These are phyloP conservation scores for Teratosphaeria viscida DNA, from an alignment of 2,329 filamentous ascomycete genomes.

Conservation along the genomic window DNA sequence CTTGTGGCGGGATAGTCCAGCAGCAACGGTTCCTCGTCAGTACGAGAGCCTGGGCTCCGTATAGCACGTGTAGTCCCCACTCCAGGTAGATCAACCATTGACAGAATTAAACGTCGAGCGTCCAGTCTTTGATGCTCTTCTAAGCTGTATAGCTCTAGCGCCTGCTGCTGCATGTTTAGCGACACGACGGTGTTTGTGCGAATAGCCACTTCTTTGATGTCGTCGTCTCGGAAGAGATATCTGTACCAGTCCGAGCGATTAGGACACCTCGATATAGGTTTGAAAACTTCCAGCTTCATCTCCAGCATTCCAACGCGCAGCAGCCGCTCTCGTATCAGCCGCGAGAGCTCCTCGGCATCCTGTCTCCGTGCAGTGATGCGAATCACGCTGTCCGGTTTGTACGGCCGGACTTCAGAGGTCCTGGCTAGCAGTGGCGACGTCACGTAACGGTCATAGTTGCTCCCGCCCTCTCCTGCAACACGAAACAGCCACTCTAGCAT, in stretches of 20 bases:
- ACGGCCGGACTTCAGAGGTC: constrained; percentile 10
- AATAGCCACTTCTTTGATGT: constrained; percentile 10
- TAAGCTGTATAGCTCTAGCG: constrained; percentile 9
- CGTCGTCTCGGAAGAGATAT: constrained; percentile 9
- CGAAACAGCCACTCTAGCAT: constrained; percentile 20
- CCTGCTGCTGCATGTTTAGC: not conserved
- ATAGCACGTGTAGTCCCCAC: not conserved
- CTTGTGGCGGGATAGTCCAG: not conserved
- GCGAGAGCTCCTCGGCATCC: constrained; percentile 20
- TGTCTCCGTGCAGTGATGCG: constrained; percentile 21
- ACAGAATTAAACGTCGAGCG: constrained; percentile 10
- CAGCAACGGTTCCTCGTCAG: not conserved
- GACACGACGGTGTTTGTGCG: constrained; percentile 11
- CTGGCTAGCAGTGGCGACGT: constrained; percentile 12
- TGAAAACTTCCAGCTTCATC: constrained; percentile 9
- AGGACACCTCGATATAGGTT: not conserved
- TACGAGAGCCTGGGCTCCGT: not conserved
- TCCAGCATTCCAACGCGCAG: constrained; percentile 5
- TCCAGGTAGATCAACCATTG: constrained; percentile 7
- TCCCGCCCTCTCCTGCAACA: constrained; percentile 3
- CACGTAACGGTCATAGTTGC: constrained; percentile 12
- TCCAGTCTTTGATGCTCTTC: not conserved
- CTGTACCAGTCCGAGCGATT: not conserved
- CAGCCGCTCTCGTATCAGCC: constrained; percentile 13
- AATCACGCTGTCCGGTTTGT: constrained; percentile 14